A percentile compares a stretch with the other conserved stretches of the same genome.
Evolutionary conservation across 768 basidiomycete species (phyloP).

Genomic region (Paxillus rubicundulus): DNA sequence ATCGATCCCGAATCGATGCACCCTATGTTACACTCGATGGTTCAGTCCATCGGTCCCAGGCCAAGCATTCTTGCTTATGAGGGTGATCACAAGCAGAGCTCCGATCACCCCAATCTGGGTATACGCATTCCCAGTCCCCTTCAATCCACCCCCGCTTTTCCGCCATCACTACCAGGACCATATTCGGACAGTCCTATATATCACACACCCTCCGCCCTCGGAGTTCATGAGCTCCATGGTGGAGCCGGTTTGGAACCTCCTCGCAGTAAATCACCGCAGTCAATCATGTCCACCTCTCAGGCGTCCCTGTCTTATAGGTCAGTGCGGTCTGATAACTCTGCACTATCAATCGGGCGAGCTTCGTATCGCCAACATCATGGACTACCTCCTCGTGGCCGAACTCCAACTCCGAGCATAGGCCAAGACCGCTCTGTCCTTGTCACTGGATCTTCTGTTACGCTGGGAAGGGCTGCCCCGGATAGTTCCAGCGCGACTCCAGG

Average conservation of each 20-base stretch:
- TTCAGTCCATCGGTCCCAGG: neutral
- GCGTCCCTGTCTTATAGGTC: conserved; percentile 9
- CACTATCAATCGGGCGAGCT: conserved; percentile 17
- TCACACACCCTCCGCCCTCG: neutral
- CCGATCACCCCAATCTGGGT: neutral
- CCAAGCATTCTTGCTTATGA: neutral
- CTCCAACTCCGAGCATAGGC: neutral
- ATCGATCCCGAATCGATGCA: neutral
- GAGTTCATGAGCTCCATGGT: neutral
- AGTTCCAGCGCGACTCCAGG: neutral
- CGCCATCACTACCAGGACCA: neutral
- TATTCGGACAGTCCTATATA: neutral
- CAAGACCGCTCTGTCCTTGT: neutral
- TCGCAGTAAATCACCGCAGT: conserved; percentile 9
- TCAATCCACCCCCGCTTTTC: neutral
- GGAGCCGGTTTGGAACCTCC: neutral
- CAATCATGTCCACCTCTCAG: conserved; percentile 11
- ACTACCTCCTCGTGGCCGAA: conserved; percentile 4
- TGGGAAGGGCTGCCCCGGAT: neutral
- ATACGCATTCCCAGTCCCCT: conserved; percentile 2
- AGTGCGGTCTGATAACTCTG: conserved; percentile 10
- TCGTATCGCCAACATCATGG: conserved; percentile 23
- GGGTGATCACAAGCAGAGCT: neutral
- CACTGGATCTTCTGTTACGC: neutral
- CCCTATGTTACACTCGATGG: neutral